These are phyloP conservation scores for Pulveroboletus sp. DNA, from an alignment of 768 basidiomycete species.

Conservation along the genomic window DNA sequence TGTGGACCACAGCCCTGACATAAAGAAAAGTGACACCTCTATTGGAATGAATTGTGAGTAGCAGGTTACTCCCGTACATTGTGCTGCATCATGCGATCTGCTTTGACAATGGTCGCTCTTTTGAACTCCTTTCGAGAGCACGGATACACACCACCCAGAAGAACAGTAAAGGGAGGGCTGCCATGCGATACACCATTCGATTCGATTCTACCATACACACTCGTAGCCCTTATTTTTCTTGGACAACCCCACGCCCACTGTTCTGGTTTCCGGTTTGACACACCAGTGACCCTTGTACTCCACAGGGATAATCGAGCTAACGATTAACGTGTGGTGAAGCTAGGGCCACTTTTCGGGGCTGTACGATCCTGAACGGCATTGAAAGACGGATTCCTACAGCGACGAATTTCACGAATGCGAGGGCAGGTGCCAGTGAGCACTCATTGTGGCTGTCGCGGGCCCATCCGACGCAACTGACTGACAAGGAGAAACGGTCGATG, in stretches of 20 bases:
- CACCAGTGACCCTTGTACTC: neutral
- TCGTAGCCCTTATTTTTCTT: neutral
- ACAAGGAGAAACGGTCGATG: neutral
- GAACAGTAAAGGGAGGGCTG: too few relatives aligned
- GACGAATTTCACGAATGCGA: neutral
- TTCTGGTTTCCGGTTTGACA: neutral
- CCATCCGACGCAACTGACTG: constrained; percentile 2
- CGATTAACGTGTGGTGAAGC: neutral
- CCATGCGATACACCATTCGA: neutral
- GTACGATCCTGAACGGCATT: neutral
- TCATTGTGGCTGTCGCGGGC: neutral
- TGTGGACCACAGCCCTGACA: neutral
- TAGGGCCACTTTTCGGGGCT: neutral
- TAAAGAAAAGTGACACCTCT: constrained; percentile 1
- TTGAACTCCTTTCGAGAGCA: constrained; percentile 4
- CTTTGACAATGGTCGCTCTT: constrained; percentile 7
- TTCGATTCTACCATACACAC: constrained; percentile 1
- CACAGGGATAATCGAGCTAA: neutral
- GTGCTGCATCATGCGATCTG: constrained; percentile 5
- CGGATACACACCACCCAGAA: constrained; percentile 7
- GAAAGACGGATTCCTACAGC: neutral
- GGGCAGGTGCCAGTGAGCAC: constrained; percentile 6
- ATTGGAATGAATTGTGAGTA: constrained; percentile 5
- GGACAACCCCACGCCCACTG: neutral
- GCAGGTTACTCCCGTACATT: constrained; percentile 5